Base-by-base conservation (phyloP, 2,329 filamentous ascomycete genomes). In the Clonostachys rhizophaga region DNA sequence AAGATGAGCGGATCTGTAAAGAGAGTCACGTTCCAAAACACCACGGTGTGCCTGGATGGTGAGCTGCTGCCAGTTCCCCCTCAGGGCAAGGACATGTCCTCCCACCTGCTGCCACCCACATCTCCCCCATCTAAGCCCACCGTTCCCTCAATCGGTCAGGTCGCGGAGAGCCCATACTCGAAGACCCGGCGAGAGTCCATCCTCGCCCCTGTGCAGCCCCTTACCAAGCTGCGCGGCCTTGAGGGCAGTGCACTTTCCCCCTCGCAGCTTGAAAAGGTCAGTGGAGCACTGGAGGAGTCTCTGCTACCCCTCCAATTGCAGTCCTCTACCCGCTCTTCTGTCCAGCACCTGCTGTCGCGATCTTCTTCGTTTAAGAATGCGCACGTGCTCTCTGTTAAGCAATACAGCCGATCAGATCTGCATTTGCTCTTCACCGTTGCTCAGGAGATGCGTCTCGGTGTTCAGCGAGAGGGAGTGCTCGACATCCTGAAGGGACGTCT, bases 361-460 rank as follows among this genome's bases (percentile, higher is more conserved):
- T 68, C 75, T 47, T 96, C 91, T 4, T 80, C 86, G 0, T 96
- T 97, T 78, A 95, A 91, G 70, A 84, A 89, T 58, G 83, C 89
- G 54, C 89, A 96, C 60, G 87, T 99, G 42, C 75, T 96, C 43
- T 96, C 92, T 1, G 94, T 99, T 55, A 88, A 87, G 62, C 87
- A 96, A 63, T 96, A 96, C 74, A 85, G 76, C 43, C 86, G 91
- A 42, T 79, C 87, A 16, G 92, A 99, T 60, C 78, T 99, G 44
- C 94, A 97, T 67, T 72, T 95, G 51, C 82, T 99, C 43, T 97
- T 99, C 76, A 95, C 92, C 8, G 88, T 99, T 44, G 94, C 94
- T 2, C 90, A 96, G 66, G 94, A 99, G 72, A 97, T 99, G 91
- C 88, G 92, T 33, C 81, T 96, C 16, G 91, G 91, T 46, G 94